Evolutionary conservation across 805 yeast genomes (phyloP), one percentile per base, ranked within the genome.

Genomic region (Suhomyces sp.): DNA sequence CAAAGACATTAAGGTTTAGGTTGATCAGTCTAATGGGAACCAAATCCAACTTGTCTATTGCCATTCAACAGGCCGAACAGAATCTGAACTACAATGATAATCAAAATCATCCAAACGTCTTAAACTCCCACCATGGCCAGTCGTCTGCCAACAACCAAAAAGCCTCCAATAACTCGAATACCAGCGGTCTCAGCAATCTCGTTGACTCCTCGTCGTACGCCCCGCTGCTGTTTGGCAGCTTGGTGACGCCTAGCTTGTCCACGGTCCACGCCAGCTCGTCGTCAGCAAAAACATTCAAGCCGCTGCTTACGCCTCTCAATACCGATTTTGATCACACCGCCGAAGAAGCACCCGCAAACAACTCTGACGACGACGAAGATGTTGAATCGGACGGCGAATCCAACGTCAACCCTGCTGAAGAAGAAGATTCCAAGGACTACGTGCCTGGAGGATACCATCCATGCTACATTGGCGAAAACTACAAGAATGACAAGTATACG

Each of bases 371-470:
- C 21, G 55, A 49, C 22, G 47, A 50, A 19, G 57, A 51, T 8
- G 49, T 43, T 27, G 59, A 59, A 17, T 64, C 58, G 12, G 67
- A 61, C 20, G 67, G 61, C 40, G 72, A 67, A 6, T 60, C 52
- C 3, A 58, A 53, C 6, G 63, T 69, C 4, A 65, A 70, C 48
- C 71, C 72, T 8, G 73, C 70, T 37, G 86, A 89, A 60, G 99
- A 94, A 66, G 99, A 94, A 69, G 87, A 88, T 53, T 72, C 79
- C 44, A 83, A 83, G 52, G 99, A 94, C 69, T 94, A 94, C 68
- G 83, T 83, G 53, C 83, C 85, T 8, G 98, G 98, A 21, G 99
- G 99, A 0, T 94, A 94, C 67, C 99, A 94, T 64, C 97, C 99
- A 0, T 94, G 96, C 10, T 83, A 71, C 57, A 83, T 90, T 47